These are phyloP conservation scores for Aeschynomene evenia DNA, from an alignment of 306 rosid species.

Conservation along the genomic window DNA sequence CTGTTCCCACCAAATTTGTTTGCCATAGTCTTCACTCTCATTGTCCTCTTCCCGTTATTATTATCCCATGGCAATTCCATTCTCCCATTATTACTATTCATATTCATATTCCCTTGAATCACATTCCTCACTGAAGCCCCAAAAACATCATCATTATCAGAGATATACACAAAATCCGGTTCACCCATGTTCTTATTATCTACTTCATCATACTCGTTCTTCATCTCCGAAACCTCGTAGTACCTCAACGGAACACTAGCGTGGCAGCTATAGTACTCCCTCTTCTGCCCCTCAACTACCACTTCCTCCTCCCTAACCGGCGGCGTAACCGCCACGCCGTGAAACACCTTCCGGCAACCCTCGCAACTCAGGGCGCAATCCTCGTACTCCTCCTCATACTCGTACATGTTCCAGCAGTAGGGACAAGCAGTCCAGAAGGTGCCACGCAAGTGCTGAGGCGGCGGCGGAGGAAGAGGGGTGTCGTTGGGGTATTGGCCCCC, in stretches of 20 bases:
- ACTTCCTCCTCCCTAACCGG: slow-evolving; percentile 38
- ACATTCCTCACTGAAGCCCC: neutral
- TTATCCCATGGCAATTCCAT: slow-evolving; percentile 9
- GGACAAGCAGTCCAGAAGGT: slow-evolving; percentile 83
- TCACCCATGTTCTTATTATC: neutral
- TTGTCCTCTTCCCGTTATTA: slow-evolving; percentile 35
- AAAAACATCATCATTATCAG: slow-evolving; percentile 18
- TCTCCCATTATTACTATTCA: neutral
- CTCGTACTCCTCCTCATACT: slow-evolving; percentile 50
- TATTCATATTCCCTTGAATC: neutral
- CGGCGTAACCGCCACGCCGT: slow-evolving; percentile 49
- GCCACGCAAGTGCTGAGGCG: neutral
- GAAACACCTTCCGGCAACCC: slow-evolving; percentile 52
- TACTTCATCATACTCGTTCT: neutral
- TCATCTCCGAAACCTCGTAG: slow-evolving; percentile 8
- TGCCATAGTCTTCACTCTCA: slow-evolving; percentile 47
- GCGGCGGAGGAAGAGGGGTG: neutral
- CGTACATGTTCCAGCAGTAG: slow-evolving; percentile 58
- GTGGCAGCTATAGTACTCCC: slow-evolving; percentile 41
- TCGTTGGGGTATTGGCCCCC: neutral
- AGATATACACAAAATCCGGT: neutral
- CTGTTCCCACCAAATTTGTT: slow-evolving; percentile 35
- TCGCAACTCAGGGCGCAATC: slow-evolving; percentile 60
- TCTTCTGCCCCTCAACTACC: slow-evolving; percentile 41
- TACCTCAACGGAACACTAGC: slow-evolving; percentile 42